Percentiles rank a stretch among this genome's conserved stretches.
These are phyloP conservation scores for Crucibulum laeve DNA, from an alignment of 768 basidiomycete genomes.

Conservation along the genomic window DNA sequence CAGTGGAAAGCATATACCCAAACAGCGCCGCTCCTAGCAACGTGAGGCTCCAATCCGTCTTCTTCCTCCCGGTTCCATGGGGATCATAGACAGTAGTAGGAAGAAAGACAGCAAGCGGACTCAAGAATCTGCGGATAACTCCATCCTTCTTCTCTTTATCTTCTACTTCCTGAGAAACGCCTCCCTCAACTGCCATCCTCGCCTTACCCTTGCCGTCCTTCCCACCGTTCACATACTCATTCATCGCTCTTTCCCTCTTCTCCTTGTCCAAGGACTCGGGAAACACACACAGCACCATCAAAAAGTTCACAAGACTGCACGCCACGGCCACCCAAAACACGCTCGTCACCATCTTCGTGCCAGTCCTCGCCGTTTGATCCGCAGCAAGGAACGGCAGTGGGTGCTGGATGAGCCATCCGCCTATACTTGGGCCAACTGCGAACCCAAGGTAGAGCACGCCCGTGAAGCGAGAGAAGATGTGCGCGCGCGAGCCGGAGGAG, in stretches of 20 bases:
- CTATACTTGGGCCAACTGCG: slow-evolving; percentile 74
- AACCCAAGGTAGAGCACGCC: slow-evolving; percentile 79
- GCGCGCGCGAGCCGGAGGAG: slow-evolving; percentile 74
- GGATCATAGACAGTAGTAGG: slow-evolving; percentile 47
- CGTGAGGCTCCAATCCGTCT: slow-evolving; percentile 80
- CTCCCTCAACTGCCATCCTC: slow-evolving; percentile 10
- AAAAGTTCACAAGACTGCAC: slow-evolving; percentile 46
- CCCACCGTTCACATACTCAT: slow-evolving; percentile 12
- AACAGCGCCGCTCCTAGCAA: slow-evolving; percentile 62
- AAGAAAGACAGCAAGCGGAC: slow-evolving; percentile 69
- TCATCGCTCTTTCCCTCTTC: slow-evolving; percentile 28
- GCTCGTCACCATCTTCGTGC: slow-evolving; percentile 30
- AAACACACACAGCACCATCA: slow-evolving; percentile 67
- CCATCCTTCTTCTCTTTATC: slow-evolving; percentile 11
- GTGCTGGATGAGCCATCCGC: slow-evolving; percentile 45
- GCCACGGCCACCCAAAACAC: slow-evolving; percentile 45
- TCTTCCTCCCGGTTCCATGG: slow-evolving; percentile 27
- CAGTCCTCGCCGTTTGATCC: slow-evolving; percentile 4
- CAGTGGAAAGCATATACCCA: slow-evolving; percentile 59
- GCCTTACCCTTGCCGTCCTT: slow-evolving; percentile 19
- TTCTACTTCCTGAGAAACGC: slow-evolving; percentile 15
- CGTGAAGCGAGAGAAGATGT: slow-evolving; percentile 68
- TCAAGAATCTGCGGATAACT: slow-evolving; percentile 34
- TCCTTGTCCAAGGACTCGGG: slow-evolving; percentile 54
- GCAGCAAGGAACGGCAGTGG: slow-evolving; percentile 20